Base-by-base conservation (phyloP, 108 stramenopile species). In the Bacterosira constricta region DNA sequence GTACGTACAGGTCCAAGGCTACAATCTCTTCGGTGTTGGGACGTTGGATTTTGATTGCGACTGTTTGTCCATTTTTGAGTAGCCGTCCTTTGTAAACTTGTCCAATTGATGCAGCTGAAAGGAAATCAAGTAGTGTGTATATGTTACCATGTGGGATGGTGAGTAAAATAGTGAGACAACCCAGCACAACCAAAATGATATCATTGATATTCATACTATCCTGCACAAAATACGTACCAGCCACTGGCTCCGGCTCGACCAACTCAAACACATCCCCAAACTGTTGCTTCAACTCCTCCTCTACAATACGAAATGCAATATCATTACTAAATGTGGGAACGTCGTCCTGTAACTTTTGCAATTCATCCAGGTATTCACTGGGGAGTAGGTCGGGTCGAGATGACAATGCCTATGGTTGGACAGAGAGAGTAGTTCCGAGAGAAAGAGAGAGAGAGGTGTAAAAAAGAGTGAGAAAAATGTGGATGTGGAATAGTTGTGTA, bases 341-440 rank as follows among this genome's bases (percentile, higher is more conserved):
- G 56, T 96, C 90, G 69, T 98, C 97, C 69, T 98, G 97, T 37
- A 98, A 70, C 55, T 96, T 95, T 81, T 98, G 97, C 58, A 98
- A 80, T 63, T 97, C 95, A 41, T 95, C 91, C 71, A 98, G 65
- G 70, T 98, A 98, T 73, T 96, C 96, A 12, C 75, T 74, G 15
- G 97, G 97, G 20, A 98, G 69, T 54, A 98, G 85, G 74, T 98
- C 97, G 0, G 97, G 91, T 60, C 97, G 81, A 35, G 84, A 86
- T 38, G 96, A 79, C 26, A 98, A 66, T 6, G 97, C 97, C 79
- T 98, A 96, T 13, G n/a, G n/a, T n/a, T n/a, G n/a, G n/a, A n/a
- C n/a, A n/a, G n/a, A n/a, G n/a, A n/a, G n/a, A n/a, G n/a, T n/a
- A n/a, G n/a, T n/a, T n/a, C n/a, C n/a, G n/a, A n/a, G n/a, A n/a